Evolutionary conservation across 2,329 filamentous ascomycete species (phyloP), one percentile per base, ranked within the genome.

Genomic region (Penicillium sp.): DNA sequence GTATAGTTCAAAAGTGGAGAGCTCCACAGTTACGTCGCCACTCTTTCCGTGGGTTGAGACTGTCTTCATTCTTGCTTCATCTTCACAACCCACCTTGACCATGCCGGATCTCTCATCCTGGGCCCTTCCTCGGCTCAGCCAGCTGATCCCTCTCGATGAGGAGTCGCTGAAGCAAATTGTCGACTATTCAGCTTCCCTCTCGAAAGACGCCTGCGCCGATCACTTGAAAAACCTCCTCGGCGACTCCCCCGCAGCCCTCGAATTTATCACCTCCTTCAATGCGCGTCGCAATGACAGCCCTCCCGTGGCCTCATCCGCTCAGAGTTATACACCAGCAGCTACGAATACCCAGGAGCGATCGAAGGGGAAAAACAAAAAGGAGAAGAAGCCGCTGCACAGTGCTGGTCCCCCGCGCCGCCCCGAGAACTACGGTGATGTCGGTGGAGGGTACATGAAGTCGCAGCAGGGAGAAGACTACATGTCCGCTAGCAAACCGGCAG

Each of bases 151-250:
- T 7, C 82, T 98, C 11, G 92, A 96, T 38, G 88, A 96, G 38
- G 88, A 90, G 12, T 92, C 94, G 42, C 82, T 98, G 35, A 86
- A 88, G 71, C 91, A 98, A 72, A 85, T 97, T 45, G 82, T 98
- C 65, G 87, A 91, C 50, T 97, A 97, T 74, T 88, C 91, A 2
- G 81, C 86, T 38, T 89, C 88, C 0, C 83, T 98, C 8, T 87
- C 92, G 7, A 92, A 90, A 71, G 79, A 87, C 54, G 90, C 89
- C 64, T 90, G 91, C 14, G 92, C 87, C 53, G 88, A 92, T 43
- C 92, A 98, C 75, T 89, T 99, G 62, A 90, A 88, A 74, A 92
- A 95, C 71, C 81, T 99, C 55, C 84, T 99, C 0, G 95, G 94
- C 52, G 92, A 96, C 74, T 92, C 90, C 6, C 86, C 92, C 1